Base-by-base conservation (phyloP, 2,329 filamentous ascomycete genomes). In the Camillea tinctor region DNA sequence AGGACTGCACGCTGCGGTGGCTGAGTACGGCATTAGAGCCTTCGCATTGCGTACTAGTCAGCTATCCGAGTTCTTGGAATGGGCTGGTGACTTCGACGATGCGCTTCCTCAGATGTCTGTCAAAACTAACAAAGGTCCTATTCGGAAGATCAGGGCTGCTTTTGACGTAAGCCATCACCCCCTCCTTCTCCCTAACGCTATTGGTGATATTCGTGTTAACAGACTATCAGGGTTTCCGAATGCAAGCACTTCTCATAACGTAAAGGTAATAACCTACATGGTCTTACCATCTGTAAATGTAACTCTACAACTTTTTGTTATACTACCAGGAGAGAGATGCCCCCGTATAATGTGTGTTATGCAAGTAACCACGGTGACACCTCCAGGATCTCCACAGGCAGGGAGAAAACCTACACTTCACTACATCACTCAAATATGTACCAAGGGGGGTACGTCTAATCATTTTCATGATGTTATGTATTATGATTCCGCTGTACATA, bases 151-250 rank as follows among this genome's bases (percentile, higher is more conserved):
- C 3, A 60, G 62, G 26, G 68, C 68, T 26, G 57, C 57, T 23
- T 69, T 71, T 57, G 68, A 71, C 36, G 68, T 69, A 60, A 68
- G 68, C 57, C n/a, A 3, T 13, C n/a, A 30, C 1, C 55, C 8
- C 21, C 26, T 17, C 40, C 19, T 17, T 4, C 30, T 22, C 11
- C 52, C 19, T 44, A 15, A 48, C 4, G 49, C 6, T 17, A 17
- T 36, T 6, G 22, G n/a, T n/a, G n/a, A n/a, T n/a, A n/a, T 7
- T 8, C n/a, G 30, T n/a, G 44, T 59, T 67, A 49, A 66, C 21
- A 17, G 21, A 51, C 49, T 23, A 17, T n/a, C 22, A 67, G 65
- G 64, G 55, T 48, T 66, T 66, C 48, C 55, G 61, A 36, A 57
- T 67, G 58, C 62, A 62, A 55, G 52, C 57, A 3, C 52, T 67